Conservation (phyloP, 495 filamentous ascomycete species). For the Daldinia caldariorum region DNA sequence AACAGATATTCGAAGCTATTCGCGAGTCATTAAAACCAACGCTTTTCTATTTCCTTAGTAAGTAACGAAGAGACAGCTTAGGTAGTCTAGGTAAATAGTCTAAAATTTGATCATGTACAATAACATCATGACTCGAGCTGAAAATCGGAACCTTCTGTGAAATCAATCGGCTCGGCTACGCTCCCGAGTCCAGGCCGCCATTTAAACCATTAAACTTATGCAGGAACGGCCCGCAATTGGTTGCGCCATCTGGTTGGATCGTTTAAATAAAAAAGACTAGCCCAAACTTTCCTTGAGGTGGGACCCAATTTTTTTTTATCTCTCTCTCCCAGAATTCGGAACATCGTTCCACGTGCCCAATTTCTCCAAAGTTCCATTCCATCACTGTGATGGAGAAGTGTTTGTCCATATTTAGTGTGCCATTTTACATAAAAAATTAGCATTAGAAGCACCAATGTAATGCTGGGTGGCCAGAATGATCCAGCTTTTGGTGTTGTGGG, state of each 20-base stretch:
- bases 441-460: constrained; percentile 18
- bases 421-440: constrained; percentile 8
- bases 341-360: constrained; percentile 16
- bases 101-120: constrained; percentile 27
- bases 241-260: constrained; percentile 38
- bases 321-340: neutral
- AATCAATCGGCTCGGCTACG: constrained; percentile 37
- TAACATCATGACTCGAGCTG: constrained; percentile 40
- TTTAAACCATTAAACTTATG: constrained; percentile 27
- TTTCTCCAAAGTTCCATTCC: constrained; percentile 14
- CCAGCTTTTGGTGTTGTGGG: constrained; percentile 6
- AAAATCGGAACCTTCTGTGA: constrained; percentile 39
- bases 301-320: constrained; percentile 9
- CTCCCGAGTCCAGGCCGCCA: constrained; percentile 24
- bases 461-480: constrained; percentile 16
- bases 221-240: constrained; percentile 45
- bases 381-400: constrained; percentile 18
- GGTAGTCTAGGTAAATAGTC: no score
- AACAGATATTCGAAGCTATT: neutral
- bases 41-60: neutral
- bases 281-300: constrained; percentile 19
- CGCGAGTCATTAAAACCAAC: constrained; percentile 17
- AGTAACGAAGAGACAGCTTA: neutral
- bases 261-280: constrained; percentile 13
- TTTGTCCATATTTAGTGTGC: neutral